Evolutionary conservation across 352 stramenopile genomes (phyloP).

Genomic region (Phytophthora meadii): DNA sequence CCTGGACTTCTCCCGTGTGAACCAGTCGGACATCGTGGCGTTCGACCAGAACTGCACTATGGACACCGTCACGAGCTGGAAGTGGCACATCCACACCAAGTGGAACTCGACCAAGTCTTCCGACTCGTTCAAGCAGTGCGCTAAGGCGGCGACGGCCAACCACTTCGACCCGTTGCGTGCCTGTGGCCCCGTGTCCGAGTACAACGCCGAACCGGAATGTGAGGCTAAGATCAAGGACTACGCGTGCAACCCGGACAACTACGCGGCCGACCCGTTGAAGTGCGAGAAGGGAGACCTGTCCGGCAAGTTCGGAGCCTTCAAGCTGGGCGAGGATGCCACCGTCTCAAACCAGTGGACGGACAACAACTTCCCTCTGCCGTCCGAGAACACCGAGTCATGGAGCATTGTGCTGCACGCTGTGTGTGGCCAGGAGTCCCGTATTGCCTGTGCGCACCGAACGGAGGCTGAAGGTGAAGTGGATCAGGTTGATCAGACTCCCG

Average conservation of each 20-base stretch:
- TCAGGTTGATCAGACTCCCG: slow-evolving; percentile 23
- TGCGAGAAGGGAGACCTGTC: slow-evolving; percentile 69
- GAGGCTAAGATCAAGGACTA: slow-evolving; percentile 41
- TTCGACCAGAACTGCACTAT: slow-evolving; percentile 48
- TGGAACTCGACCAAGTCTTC: slow-evolving; percentile 47
- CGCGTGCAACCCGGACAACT: slow-evolving; percentile 48
- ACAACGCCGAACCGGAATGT: slow-evolving; percentile 33
- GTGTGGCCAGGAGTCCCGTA: slow-evolving; percentile 50
- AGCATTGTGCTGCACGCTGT: slow-evolving; percentile 73
- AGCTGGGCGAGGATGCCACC: slow-evolving; percentile 24
- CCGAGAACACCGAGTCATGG: slow-evolving; percentile 53
- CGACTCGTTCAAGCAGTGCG: slow-evolving; percentile 50
- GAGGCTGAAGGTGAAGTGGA: slow-evolving; percentile 4
- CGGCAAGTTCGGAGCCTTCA: slow-evolving; percentile 59
- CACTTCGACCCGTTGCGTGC: slow-evolving; percentile 60
- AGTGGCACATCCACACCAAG: slow-evolving; percentile 66
- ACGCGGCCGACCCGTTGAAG: slow-evolving; percentile 39
- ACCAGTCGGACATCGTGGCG: slow-evolving; percentile 24
- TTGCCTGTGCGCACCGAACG: slow-evolving; percentile 47
- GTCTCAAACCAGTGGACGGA: slow-evolving; percentile 47
- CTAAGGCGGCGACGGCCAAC: slow-evolving; percentile 43
- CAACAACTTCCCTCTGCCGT: slow-evolving; percentile 45
- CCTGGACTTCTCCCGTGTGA: slow-evolving; percentile 49
- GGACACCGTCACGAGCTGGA: slow-evolving; percentile 42
- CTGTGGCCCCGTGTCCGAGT: slow-evolving; percentile 58